phyloP scores from a whole-genome alignment of 2,329 filamentous ascomycete genomes.

The Scopulariopsis brevicaulis region DNA sequence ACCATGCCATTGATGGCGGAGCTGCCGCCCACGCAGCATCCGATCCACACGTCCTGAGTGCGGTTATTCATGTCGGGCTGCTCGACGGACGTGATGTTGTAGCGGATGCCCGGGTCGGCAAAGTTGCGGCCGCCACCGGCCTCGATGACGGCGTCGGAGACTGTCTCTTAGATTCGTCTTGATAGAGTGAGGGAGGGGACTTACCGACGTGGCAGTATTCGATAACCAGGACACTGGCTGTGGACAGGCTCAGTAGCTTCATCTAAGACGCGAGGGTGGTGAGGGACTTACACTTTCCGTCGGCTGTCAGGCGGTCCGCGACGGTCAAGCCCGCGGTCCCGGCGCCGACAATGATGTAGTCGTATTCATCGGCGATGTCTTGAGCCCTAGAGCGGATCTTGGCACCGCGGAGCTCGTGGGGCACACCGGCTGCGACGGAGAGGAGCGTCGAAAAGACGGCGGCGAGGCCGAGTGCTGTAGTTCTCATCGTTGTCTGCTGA shows the following conservation, averaged over 20 bases:
- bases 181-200: neutral
- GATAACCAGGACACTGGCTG: conserved; percentile 11
- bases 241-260: neutral
- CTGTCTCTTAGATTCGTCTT: neutral
- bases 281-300: conserved; percentile 12
- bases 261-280: no score
- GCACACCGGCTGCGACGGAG: neutral
- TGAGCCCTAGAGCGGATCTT: neutral
- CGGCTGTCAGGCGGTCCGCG: conserved; percentile 21
- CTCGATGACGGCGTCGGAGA: conserved; percentile 10
- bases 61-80: conserved; percentile 15
- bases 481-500: neutral
- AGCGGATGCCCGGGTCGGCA: conserved; percentile 10
- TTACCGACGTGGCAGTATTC: conserved; percentile 10
- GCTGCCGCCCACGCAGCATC: conserved; percentile 24
- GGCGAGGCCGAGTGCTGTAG: neutral
- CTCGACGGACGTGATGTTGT: conserved; percentile 17
- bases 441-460: conserved; percentile 1
- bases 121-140: conserved; percentile 10
- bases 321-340: conserved; percentile 22
- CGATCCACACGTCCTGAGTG: conserved; percentile 16
- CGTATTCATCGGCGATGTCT: conserved; percentile 9
- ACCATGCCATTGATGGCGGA: conserved; percentile 25
- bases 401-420: neutral
- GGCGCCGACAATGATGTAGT: conserved; percentile 18